Base-by-base conservation (phyloP, 78 protist species). In the Chrysochromulina parva region DNA sequence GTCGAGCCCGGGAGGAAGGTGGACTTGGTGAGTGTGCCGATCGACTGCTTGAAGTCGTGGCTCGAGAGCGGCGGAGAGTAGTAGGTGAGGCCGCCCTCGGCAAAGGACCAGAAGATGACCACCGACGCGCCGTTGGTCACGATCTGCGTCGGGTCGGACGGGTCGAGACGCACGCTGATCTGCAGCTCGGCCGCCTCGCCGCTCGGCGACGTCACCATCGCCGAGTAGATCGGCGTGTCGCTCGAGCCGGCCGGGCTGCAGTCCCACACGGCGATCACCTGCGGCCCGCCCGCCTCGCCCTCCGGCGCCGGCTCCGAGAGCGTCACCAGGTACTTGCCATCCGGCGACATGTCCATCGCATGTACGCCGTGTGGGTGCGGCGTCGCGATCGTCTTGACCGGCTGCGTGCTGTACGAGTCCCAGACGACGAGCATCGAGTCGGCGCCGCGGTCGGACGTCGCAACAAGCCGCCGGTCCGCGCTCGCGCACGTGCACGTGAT, bases 401-500 rank as follows among this genome's bases (percentile, higher is more conserved):
- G 92, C 6, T 7, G 1, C 22, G 52, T 93, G 10, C 55, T 67
- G 67, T 59, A 28, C 26, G 95, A 7, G 26, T 95, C 94, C 96
- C 96, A 95, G 19, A 95, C 84, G 20, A 95, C 93, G 16, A 95
- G 14, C 88, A 95, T 80, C 22, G 90, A 20, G 47, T 95, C 96
- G 5, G 59, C 90, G 3, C 96, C 96, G 4, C 52, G 6, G 78
- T 95, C 96, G 47, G 94, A 91, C 9, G 96, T 92, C 62, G 74
- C 93, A 60, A 95, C 19, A 54, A 76, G 91, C 52, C 88, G 38
- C 28, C 90, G 1, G 74, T 92, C 94, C n/a, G 3, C 16, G 28
- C 67, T 11, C 9, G 22, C 78, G 28, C 89, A 24, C 3, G 20
- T 1, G 67, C 69, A 24, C 20, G 82, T 26, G 76, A 94, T 94